Evolutionary conservation across 1,284 basidiomycete genomes (phyloP).

Genomic region (Fomes fomentarius): DNA sequence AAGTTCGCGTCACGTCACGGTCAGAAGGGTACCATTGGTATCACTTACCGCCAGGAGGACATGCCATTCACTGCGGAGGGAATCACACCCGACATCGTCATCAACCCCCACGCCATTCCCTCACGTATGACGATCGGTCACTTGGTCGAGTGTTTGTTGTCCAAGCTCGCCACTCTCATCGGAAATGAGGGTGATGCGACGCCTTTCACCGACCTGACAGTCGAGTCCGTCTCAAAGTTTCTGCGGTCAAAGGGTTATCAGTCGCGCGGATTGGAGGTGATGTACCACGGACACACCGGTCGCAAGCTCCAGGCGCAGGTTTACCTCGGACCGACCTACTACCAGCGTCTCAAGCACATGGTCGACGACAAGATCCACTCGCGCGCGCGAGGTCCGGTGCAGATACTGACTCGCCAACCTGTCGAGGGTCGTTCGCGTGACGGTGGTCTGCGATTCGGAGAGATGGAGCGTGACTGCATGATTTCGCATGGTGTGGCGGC

Average conservation of each 20-base stretch:
- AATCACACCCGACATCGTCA: slow-evolving; percentile 95
- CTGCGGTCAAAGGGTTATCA: slow-evolving; percentile 90
- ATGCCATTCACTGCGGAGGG: slow-evolving; percentile 99
- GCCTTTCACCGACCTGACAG: slow-evolving; percentile 97
- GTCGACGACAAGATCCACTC: slow-evolving; percentile 99
- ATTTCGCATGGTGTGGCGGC: slow-evolving; percentile 99
- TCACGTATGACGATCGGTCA: slow-evolving; percentile 99
- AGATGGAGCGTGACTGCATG: slow-evolving; percentile 99
- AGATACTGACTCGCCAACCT: slow-evolving; percentile 97
- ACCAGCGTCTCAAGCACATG: slow-evolving; percentile 99
- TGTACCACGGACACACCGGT: slow-evolving; percentile 99
- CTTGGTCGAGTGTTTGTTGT: slow-evolving; percentile 97
- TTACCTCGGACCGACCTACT: slow-evolving; percentile 98
- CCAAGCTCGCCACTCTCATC: slow-evolving; percentile 95
- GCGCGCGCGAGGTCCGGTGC: slow-evolving; percentile 94
- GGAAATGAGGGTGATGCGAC: slow-evolving; percentile 98
- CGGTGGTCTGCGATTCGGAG: slow-evolving; percentile 98
- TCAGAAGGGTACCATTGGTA: slow-evolving; percentile 99
- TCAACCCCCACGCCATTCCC: slow-evolving; percentile 99
- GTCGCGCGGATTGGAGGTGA: slow-evolving; percentile 94
- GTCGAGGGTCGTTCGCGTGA: slow-evolving; percentile 99
- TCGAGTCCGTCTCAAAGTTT: slow-evolving; percentile 90
- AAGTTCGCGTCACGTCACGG: slow-evolving; percentile 99
- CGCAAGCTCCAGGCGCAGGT: slow-evolving; percentile 97
- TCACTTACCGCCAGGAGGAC: slow-evolving; percentile 99